Conservation (phyloP, 2,329 filamentous ascomycete species). For the Calonectria honghensis region DNA sequence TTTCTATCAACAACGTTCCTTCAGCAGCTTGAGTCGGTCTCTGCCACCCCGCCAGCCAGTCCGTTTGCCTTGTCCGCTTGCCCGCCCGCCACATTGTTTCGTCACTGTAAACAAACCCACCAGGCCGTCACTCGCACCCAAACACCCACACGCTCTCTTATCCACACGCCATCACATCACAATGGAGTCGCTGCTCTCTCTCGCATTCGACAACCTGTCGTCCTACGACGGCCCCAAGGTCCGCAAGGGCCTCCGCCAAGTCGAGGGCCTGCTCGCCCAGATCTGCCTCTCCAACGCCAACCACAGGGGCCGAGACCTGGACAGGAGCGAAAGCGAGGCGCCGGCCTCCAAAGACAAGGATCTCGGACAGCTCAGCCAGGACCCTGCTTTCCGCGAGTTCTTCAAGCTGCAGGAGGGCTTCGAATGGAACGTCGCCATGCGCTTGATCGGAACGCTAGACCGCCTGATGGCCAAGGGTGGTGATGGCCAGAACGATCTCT, state of each 20-base stretch:
- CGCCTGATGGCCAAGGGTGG: slow-evolving; percentile 88
- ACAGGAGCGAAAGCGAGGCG: slow-evolving; percentile 63
- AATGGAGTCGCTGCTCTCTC: slow-evolving; percentile 94
- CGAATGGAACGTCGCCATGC: slow-evolving; percentile 96
- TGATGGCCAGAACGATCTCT: slow-evolving; percentile 88
- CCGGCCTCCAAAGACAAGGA: slow-evolving; percentile 72
- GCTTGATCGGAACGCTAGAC: slow-evolving; percentile 90
- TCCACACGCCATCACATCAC: slow-evolving; percentile 51
- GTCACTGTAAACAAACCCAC: slow-evolving; percentile 42
- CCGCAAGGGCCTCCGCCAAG: slow-evolving; percentile 93
- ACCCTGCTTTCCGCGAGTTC: slow-evolving; percentile 95
- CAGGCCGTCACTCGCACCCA: slow-evolving; percentile 30
- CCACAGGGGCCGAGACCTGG: slow-evolving; percentile 48
- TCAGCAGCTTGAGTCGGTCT: slow-evolving; percentile 37
- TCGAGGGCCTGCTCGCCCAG: slow-evolving; percentile 94
- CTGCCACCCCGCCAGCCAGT: slow-evolving; percentile 26
- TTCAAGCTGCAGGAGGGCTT: slow-evolving; percentile 98
- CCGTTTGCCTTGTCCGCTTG: not conserved
- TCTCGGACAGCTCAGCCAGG: slow-evolving; percentile 82
- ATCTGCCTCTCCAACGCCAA: slow-evolving; percentile 84
- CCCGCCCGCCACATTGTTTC: slow-evolving; percentile 40
- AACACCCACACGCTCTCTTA: slow-evolving; percentile 35
- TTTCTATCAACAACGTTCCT: slow-evolving; percentile 40
- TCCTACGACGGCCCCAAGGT: slow-evolving; percentile 93
- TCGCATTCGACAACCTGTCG: slow-evolving; percentile 97